Percentiles rank a stretch among this genome's conserved stretches.
These are phyloP conservation scores for Aspergillus clavatus DNA, from an alignment of 2,329 filamentous ascomycete species.

Conservation along the genomic window DNA sequence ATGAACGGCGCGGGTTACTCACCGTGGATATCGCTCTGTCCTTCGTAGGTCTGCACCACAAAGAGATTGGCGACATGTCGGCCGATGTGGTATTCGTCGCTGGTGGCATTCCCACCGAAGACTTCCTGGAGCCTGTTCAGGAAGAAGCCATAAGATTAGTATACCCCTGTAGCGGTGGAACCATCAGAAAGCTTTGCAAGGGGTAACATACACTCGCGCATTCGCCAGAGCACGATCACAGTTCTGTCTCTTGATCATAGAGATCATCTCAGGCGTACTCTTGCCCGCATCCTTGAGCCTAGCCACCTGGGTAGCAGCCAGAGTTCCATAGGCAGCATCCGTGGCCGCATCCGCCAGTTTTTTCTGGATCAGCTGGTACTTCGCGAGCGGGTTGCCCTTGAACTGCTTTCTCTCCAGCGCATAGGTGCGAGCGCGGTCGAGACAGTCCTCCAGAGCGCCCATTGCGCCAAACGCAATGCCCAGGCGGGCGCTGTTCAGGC, in stretches of 20 bases:
- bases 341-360: constrained; percentile 91
- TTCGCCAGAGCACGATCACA: constrained; percentile 84
- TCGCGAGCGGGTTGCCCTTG: constrained; percentile 89
- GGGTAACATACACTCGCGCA: constrained; percentile 55
- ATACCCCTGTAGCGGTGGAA: background rate
- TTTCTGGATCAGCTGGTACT: constrained; percentile 96
- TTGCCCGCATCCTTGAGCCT: constrained; percentile 88
- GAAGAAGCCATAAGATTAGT: constrained; percentile 12
- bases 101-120: constrained; percentile 96
- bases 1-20: constrained; percentile 40
- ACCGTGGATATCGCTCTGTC: constrained; percentile 97
- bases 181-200: too few species aligned
- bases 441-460: constrained; percentile 88
- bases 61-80: constrained; percentile 94
- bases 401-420: constrained; percentile 93
- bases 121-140: constrained; percentile 72
- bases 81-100: constrained; percentile 93
- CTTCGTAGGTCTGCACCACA: constrained; percentile 97
- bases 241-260: constrained; percentile 95
- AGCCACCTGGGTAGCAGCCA: constrained; percentile 86
- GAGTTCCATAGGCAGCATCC: constrained; percentile 84
- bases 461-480: constrained; percentile 93
- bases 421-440: constrained; percentile 74
- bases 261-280: constrained; percentile 90
- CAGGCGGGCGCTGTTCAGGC: constrained; percentile 87